These are phyloP conservation scores for Euphrasia confusa DNA, from an alignment of 257 asterid genomes.

Conservation along the genomic window DNA sequence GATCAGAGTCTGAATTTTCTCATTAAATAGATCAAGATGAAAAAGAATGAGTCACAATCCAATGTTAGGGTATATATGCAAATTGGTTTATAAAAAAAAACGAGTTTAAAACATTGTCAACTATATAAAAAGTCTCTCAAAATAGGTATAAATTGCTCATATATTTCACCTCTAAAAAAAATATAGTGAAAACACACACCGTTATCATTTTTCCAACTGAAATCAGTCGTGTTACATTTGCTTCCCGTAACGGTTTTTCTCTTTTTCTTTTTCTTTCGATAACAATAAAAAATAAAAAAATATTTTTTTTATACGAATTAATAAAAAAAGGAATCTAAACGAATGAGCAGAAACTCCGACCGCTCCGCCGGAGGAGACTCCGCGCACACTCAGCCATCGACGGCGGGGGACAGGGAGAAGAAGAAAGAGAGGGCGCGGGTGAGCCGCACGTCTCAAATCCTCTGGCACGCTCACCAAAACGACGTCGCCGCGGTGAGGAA, in stretches of 20 bases:
- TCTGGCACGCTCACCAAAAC: constrained; percentile 96
- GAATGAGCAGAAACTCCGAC: constrained; percentile 72
- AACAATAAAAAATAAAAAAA: neutral
- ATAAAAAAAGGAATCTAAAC: neutral
- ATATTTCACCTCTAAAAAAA: neutral
- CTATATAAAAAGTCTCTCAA: neutral
- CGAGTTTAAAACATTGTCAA: neutral
- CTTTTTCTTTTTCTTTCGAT: neutral
- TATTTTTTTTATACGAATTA: neutral
- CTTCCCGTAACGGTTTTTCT: neutral
- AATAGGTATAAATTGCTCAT: neutral
- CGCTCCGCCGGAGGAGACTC: constrained; percentile 45
- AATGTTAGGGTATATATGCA: neutral
- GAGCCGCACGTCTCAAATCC: constrained; percentile 77
- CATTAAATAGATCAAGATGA: too few relatives aligned
- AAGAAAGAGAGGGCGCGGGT: constrained; percentile 79
- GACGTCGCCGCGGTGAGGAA: constrained; percentile 66
- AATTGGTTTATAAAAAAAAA: too few relatives aligned
- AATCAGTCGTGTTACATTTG: neutral
- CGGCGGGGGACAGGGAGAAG: constrained; percentile 38
- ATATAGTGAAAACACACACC: too few relatives aligned
- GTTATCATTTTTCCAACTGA: neutral
- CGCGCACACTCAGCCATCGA: constrained; percentile 21
- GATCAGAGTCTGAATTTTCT: too few relatives aligned
- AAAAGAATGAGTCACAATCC: too few relatives aligned